phyloP scores from a whole-genome alignment of 1,139 yeast genomes.

The Nematodospora anomalae region DNA sequence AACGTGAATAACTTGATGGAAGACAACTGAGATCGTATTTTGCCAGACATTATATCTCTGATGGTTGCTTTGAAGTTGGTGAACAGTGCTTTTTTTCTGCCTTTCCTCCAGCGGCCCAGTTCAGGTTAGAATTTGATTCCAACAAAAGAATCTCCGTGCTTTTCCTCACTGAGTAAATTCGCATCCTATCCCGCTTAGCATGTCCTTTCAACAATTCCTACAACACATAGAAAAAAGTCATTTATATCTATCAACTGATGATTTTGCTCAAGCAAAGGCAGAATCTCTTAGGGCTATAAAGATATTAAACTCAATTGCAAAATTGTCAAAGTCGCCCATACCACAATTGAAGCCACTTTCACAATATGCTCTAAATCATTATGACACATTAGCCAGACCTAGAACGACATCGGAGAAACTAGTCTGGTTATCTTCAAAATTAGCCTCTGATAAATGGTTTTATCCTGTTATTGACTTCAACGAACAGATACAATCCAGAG shows the following conservation, averaged over 20 bases:
- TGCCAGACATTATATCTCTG: background rate
- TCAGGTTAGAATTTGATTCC: no score
- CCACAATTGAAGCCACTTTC: constrained; percentile 18
- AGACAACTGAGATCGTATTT: background rate
- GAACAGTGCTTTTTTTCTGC: no score
- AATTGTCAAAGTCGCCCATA: constrained; percentile 9
- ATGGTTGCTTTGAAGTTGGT: no score
- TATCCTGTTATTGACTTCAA: constrained; percentile 37
- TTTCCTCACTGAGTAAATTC: no score
- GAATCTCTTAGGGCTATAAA: constrained; percentile 27
- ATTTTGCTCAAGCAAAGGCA: constrained; percentile 19
- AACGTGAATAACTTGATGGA: constrained; percentile 8
- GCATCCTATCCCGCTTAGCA: no score
- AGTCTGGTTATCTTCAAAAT: constrained; percentile 47
- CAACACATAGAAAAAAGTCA: constrained; percentile 17
- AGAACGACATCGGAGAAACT: constrained; percentile 24
- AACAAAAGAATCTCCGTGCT: no score
- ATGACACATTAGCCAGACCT: constrained; percentile 17
- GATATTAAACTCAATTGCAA: constrained; percentile 23
- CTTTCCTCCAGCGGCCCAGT: no score
- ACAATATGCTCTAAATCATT: constrained; percentile 21
- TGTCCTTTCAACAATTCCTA: constrained; percentile 10
- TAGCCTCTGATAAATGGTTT: constrained; percentile 23
- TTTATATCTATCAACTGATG: constrained; percentile 19
- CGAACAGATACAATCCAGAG: constrained; percentile 16